Evolutionary conservation across 2,329 filamentous ascomycete genomes (phyloP), one percentile per base, ranked within the genome.

Genomic region (Colletotrichum tanaceti): DNA sequence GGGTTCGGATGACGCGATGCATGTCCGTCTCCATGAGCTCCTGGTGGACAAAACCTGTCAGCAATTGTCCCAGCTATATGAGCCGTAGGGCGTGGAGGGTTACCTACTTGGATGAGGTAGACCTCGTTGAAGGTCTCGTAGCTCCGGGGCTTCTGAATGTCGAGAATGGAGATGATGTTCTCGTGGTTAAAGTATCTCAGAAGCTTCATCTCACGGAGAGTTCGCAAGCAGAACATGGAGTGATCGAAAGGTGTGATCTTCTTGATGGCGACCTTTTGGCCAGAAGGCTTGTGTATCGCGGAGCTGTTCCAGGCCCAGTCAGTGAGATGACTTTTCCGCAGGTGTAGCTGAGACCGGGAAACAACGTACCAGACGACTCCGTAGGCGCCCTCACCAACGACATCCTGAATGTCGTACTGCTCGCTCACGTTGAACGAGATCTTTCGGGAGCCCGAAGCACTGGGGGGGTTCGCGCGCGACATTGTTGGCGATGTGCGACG

Each of bases 351-450:
- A 18, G 13, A n/a, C 38, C 20, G 13, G 2, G 11, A 43, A 18
- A 13, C 55, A 65, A 83, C 91, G 80, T 87, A 98, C 94, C 96
- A 98, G 74, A 99, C 96, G 73, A 99, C 95, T 80, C 96, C 96
- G 78, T 99, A 99, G 73, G 96, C 96, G 77, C 96, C 96, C 83
- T 99, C 96, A 74, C 96, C 96, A 70, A 99, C 97, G 57, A 99
- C 96, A 90, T 99, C 96, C 80, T 98, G 95, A 73, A 99, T 99
- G 78, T 99, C 96, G 79, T 99, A 99, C 81, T 99, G 96, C 82
- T 99, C 96, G 77, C 94, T 98, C 72, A 99, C 96, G 78, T 99
- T 99, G 90, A 99, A 99, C 65, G 94, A 98, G 80, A 99, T 99
- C 88, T 98, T 99, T 79, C 96, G 89, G 75, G 90, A 91, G 75